Evolutionary conservation across 345 rosid genomes (phyloP), one percentile per base, ranked within the genome.

Genomic region (Rhizophora apiculata): DNA sequence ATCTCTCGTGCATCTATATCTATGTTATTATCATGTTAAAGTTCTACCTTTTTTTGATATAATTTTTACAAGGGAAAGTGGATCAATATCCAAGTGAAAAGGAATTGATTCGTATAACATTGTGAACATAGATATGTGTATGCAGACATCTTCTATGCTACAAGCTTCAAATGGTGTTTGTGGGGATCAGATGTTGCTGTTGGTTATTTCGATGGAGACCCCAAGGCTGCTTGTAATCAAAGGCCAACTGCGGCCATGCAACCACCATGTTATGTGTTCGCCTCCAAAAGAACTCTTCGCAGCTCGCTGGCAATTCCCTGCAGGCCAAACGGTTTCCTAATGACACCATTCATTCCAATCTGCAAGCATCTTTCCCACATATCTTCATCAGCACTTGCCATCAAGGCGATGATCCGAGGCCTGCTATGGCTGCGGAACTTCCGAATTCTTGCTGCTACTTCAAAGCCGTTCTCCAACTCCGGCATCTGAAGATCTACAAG

Each of bases 381-480:
- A 22, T 84, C 87, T 1, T 86, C 87, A 13, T 87, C 92, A 0
- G 74, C 74, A 54, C 85, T 83, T 32, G 92, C 74, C 0, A 94
- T 86, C 73, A 86, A 74, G 55, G 86, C 94, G 24, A 95, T 67
- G 2, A 95, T 85, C 82, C 88, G 65, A 0, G 92, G 99, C 93
- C 92, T 80, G 61, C 73, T 81, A 31, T 78, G 87, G 73, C 86
- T 86, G 26, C 82, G 62, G 76, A 78, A 82, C 70, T 85, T 90
- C 65, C 89, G 78, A 0, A 95, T 90, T 79, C 88, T 84, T 32
- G 69, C 68, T 16, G 98, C 98, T 26, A 95, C 89, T 81, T 95
- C 96, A 65, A 79, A 92, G 26, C 96, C 92, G 67, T 95, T 93
- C 85, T 95, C 94, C 85, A 86, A 65, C 68, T 92, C 94, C 0